Conservation (phyloP, 306 rosid species). For the Betula pendula region DNA sequence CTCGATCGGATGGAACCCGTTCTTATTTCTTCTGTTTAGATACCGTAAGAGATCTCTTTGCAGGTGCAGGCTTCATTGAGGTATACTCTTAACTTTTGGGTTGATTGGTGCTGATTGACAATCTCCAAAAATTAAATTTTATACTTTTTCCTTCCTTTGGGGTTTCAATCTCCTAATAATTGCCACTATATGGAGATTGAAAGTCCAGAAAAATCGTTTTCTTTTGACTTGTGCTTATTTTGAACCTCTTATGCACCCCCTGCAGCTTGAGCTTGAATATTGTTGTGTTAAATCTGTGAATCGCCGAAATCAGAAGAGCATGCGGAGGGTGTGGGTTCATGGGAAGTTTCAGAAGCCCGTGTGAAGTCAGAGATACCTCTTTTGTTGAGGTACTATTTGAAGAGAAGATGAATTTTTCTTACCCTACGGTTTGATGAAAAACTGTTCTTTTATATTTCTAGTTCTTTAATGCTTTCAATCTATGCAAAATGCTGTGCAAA, state of each 20-base stretch:
- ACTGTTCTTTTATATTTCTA: not conserved
- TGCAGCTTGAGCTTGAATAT: constrained; percentile 85
- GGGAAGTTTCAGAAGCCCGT: constrained; percentile 87
- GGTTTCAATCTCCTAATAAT: not conserved
- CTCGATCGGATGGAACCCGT: constrained; percentile 78
- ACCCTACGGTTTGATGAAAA: not conserved
- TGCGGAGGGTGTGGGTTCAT: constrained; percentile 95
- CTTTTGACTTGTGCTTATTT: constrained; percentile 10
- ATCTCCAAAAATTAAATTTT: not conserved
- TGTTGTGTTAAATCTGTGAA: constrained; percentile 84
- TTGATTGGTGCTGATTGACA: constrained; percentile 8
- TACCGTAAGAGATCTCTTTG: constrained; percentile 61
- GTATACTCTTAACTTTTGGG: constrained; percentile 38
- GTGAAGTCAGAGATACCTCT: constrained; percentile 18
- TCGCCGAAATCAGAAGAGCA: constrained; percentile 73
- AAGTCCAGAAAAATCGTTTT: not conserved
- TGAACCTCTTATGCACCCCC: constrained; percentile 19
- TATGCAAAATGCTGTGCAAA: too few relatives aligned
- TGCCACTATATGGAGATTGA: not conserved
- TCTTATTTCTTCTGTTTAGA: constrained; percentile 88
- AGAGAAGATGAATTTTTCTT: not conserved
- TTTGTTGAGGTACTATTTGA: constrained; percentile 3
- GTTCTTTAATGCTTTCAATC: too few relatives aligned
- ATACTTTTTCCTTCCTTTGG: not conserved
- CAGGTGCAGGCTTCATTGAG: constrained; percentile 82